phyloP scores from a whole-genome alignment of 2,329 filamentous ascomycete genomes.

The Onygenales sp. region DNA sequence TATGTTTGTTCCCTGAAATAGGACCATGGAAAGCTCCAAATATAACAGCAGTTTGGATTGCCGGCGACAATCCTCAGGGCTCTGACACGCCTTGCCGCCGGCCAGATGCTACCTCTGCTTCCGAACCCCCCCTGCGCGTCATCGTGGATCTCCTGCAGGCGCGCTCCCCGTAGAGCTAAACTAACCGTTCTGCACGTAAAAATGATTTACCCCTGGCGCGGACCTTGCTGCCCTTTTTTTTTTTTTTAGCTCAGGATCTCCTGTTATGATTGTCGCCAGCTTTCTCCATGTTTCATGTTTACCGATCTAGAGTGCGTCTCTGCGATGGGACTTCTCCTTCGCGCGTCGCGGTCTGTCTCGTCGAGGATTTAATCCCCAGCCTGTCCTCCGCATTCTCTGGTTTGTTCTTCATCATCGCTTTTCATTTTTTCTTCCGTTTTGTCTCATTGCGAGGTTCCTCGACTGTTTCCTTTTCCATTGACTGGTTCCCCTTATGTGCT shows the following conservation, averaged over 20 bases:
- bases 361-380: slow-evolving; percentile 31
- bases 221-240: not conserved
- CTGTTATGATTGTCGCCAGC: not conserved
- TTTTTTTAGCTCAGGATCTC: not conserved
- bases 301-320: not conserved
- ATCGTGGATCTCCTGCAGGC: too few species aligned
- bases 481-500: not conserved
- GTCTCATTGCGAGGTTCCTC: not conserved
- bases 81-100: too few species aligned
- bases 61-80: too few species aligned
- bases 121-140: too few species aligned
- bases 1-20: too few species aligned
- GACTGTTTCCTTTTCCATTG: not conserved
- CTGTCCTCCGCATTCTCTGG: slow-evolving; percentile 4
- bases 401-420: slow-evolving; percentile 10
- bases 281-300: slow-evolving; percentile 29
- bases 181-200: too few species aligned
- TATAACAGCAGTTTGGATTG: too few species aligned
- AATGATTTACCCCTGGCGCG: not conserved
- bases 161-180: too few species aligned
- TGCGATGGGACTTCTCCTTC: not conserved
- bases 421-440: slow-evolving; percentile 12
- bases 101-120: too few species aligned
- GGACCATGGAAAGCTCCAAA: too few species aligned
- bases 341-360: slow-evolving; percentile 2